Base-by-base conservation (phyloP, 2,329 filamentous ascomycete genomes). In the Phyllosticta citriasiana region DNA sequence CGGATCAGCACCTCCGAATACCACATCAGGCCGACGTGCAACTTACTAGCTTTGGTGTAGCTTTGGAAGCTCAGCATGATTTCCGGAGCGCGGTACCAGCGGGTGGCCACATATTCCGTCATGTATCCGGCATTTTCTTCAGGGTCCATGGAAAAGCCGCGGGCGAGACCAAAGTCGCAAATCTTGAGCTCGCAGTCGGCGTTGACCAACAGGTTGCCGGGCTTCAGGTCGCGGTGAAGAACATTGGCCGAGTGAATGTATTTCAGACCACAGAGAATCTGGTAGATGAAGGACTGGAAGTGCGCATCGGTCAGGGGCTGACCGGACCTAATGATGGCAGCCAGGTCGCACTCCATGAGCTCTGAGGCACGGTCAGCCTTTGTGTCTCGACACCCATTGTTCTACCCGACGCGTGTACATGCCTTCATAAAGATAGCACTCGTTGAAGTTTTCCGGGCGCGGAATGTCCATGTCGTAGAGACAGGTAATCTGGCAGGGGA, bases 21-120 rank as follows among this genome's bases (percentile, higher is more conserved):
- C 27, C 40, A n/a, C 35, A 3, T 7, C 14, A 14, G 25, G 33
- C 0, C 10, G 2, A n/a, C 25, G 25, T n/a, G 4, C 14, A 5
- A 93, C 92, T 62, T 85, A 97, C 94, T 99, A 68, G 94, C 94
- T 91, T 99, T 99, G 70, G 94, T 99, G 77, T 99, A 99, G 80
- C 91, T 97, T 78, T 97, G 93, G 84, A 99, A 99, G 80, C 91
- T 97, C 76, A 99, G 80, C 94, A 99, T 99, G 69, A 99, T 99
- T 77, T 99, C 94, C 4, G 94, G 94, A 3, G 94, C 94, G 77
- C 94, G 88, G 76, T 99, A 99, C 94, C 94, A 99, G 79, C 94
- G 84, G 58, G 94, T 99, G 57, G 94, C 94, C 61, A 99, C 94
- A 71, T 99, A 99, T 78, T 99, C 94, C 10, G 94, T 99, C 94